A percentile compares a stretch with the other conserved stretches of the same genome.
Conservation (phyloP, 495 filamentous ascomycete genomes). For the Aspergillus nidulans region DNA sequence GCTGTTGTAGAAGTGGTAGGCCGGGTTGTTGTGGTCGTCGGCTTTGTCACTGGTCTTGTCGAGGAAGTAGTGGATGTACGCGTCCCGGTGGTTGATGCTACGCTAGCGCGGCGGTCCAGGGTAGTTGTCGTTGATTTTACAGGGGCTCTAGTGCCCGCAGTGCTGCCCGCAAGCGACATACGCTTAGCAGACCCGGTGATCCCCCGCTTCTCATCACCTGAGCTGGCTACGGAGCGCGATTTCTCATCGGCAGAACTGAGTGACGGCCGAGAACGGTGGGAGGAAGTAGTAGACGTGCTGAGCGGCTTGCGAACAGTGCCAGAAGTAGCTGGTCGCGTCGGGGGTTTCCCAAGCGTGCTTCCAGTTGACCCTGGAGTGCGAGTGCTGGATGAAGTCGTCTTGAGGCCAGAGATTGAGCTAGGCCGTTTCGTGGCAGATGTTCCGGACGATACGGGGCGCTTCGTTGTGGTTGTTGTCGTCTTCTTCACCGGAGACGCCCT, state of each 20-base stretch:
- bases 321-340: conserved; percentile 35
- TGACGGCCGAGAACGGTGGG: conserved; percentile 42
- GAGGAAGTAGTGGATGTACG: conserved; percentile 30
- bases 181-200: conserved; percentile 44
- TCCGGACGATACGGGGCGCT: conserved; percentile 29
- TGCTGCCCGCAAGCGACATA: conserved; percentile 41
- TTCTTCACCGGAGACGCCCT: conserved; percentile 31
- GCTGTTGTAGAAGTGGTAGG: conserved; percentile 26
- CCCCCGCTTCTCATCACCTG: conserved; percentile 43
- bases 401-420: conserved; percentile 28
- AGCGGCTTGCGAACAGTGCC: conserved; percentile 36
- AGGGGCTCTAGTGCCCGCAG: conserved; percentile 31
- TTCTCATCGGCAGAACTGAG: conserved; percentile 49
- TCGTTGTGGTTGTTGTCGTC: conserved; percentile 22
- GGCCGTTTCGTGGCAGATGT: conserved; percentile 36
- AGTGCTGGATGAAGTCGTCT: conserved; percentile 27
- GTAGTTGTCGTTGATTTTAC: conserved; percentile 34
- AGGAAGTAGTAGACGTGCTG: conserved; percentile 36
- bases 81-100: conserved; percentile 28
- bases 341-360: conserved; percentile 41
- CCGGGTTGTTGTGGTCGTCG: conserved; percentile 23
- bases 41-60: conserved; percentile 20
- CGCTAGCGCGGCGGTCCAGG: conserved; percentile 38
- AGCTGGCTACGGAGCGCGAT: conserved; percentile 39
- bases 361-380: conserved; percentile 28